A percentile compares a stretch with the other conserved stretches of the same genome.
Evolutionary conservation across 2,329 filamentous ascomycete genomes (phyloP).

Genomic region (Eutypa lata): DNA sequence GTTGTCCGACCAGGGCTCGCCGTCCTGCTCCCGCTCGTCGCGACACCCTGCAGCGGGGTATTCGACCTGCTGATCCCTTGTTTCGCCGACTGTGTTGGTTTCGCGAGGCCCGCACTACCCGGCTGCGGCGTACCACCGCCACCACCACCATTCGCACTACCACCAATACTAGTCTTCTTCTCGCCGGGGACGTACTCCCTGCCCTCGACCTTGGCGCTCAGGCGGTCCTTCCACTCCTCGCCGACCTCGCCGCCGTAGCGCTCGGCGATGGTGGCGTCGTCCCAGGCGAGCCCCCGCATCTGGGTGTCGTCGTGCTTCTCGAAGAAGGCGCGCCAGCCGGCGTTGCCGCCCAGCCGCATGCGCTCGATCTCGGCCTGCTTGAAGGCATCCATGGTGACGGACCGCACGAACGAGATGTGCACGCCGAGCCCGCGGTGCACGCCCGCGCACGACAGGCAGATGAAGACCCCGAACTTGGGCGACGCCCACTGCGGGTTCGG

Average conservation of each 20-base stretch:
- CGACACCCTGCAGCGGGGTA: conserved; percentile 34
- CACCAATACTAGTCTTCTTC: conserved; percentile 43
- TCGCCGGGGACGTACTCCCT: conserved; percentile 77
- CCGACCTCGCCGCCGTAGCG: conserved; percentile 86
- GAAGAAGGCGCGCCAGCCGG: conserved; percentile 83
- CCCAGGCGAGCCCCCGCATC: conserved; percentile 69
- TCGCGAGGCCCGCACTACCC: conserved; percentile 23
- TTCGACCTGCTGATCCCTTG: conserved; percentile 30
- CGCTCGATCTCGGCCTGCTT: conserved; percentile 88
- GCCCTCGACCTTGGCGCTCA: conserved; percentile 84
- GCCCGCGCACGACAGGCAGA: conserved; percentile 93
- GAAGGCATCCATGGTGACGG: conserved; percentile 98
- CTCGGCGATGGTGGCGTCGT: conserved; percentile 85
- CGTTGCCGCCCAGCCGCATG: conserved; percentile 91
- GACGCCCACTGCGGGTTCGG: conserved; percentile 97
- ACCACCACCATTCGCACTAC: conserved; percentile 13
- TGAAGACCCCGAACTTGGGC: conserved; percentile 97
- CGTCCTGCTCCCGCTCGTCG: conserved; percentile 35
- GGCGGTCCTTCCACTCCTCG: conserved; percentile 91
- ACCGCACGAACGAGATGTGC: conserved; percentile 96
- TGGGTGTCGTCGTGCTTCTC: conserved; percentile 66
- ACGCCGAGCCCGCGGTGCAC: conserved; percentile 93
- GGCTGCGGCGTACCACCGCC: conserved; percentile 28
- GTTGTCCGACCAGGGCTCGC: conserved; percentile 32
- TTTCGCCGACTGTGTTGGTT: conserved; percentile 25